These are phyloP conservation scores for Wilcoxina mikolae DNA, from an alignment of 495 filamentous ascomycete genomes.

Conservation along the genomic window DNA sequence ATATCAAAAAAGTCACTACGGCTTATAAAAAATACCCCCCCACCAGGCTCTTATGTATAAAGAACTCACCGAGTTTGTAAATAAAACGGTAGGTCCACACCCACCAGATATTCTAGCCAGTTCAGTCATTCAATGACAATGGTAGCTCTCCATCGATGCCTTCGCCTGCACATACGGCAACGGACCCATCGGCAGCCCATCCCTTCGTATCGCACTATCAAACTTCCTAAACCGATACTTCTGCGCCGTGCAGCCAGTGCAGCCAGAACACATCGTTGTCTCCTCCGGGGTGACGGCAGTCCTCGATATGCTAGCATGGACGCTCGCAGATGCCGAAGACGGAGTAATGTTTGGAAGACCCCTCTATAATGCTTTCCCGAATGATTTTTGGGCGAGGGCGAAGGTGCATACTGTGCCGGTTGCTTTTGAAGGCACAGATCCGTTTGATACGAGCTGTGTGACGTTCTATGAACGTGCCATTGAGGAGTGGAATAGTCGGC, in stretches of 20 bases:
- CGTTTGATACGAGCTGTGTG: conserved; percentile 30
- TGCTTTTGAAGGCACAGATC: conserved; percentile 34
- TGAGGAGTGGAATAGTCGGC: conserved; percentile 2
- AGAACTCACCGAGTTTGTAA: conserved; percentile 4
- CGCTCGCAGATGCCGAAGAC: conserved; percentile 36
- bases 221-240: conserved; percentile 35
- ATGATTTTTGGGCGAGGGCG: conserved; percentile 13
- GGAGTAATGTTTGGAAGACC: conserved; percentile 38
- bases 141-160: neutral
- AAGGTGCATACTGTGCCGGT: conserved; percentile 33
- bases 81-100: neutral
- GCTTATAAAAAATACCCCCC: too few relatives aligned
- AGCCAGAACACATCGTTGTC: conserved; percentile 32
- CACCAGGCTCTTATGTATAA: conserved; percentile 1
- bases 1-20: too few relatives aligned
- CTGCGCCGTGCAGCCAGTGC: conserved; percentile 30
- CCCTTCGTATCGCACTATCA: conserved; percentile 34
- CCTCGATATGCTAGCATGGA: conserved; percentile 35
- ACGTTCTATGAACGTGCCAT: conserved; percentile 32
- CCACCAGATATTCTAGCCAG: neutral
- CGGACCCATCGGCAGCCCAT: neutral
- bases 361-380: conserved; percentile 37
- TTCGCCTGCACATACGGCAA: conserved; percentile 5
- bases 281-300: conserved; percentile 38
- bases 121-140: neutral